These are phyloP conservation scores for Xylaria sp. DNA, from an alignment of 2,329 filamentous ascomycete species.

Conservation along the genomic window DNA sequence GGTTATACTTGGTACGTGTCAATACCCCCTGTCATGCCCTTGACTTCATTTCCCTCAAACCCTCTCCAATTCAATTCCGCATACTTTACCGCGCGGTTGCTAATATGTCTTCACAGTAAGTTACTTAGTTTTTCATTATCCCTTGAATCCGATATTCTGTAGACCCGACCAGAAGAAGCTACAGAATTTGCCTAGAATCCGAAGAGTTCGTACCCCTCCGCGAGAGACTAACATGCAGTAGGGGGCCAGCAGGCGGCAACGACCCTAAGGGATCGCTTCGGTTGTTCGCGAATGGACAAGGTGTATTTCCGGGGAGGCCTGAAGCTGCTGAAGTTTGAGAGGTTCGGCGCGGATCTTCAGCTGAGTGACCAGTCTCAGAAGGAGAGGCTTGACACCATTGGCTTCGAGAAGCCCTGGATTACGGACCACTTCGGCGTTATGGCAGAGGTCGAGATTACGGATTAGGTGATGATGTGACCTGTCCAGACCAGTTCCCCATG, in stretches of 20 bases:
- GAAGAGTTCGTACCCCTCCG: too few species aligned
- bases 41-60: too few species aligned
- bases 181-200: too few species aligned
- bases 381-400: slow-evolving; percentile 25
- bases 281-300: slow-evolving; percentile 56
- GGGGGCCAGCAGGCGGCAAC: slow-evolving; percentile 55
- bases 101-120: too few species aligned
- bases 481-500: too few species aligned
- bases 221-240: too few species aligned
- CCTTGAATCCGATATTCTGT: too few species aligned
- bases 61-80: too few species aligned
- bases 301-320: slow-evolving; percentile 46
- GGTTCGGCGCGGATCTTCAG: slow-evolving; percentile 49
- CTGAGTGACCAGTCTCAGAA: slow-evolving; percentile 39
- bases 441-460: slow-evolving; percentile 33
- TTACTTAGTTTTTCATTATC: too few species aligned
- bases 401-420: slow-evolving; percentile 48
- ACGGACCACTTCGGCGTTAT: slow-evolving; percentile 53
- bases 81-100: too few species aligned
- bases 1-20: slow-evolving; percentile 60
- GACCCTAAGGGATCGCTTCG: slow-evolving; percentile 44
- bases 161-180: too few species aligned
- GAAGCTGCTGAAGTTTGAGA: slow-evolving; percentile 40
- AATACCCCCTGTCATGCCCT: too few species aligned
- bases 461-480: slow-evolving; percentile 1